Conservation (phyloP, 345 rosid species). For the Tarenaya hassleriana region DNA sequence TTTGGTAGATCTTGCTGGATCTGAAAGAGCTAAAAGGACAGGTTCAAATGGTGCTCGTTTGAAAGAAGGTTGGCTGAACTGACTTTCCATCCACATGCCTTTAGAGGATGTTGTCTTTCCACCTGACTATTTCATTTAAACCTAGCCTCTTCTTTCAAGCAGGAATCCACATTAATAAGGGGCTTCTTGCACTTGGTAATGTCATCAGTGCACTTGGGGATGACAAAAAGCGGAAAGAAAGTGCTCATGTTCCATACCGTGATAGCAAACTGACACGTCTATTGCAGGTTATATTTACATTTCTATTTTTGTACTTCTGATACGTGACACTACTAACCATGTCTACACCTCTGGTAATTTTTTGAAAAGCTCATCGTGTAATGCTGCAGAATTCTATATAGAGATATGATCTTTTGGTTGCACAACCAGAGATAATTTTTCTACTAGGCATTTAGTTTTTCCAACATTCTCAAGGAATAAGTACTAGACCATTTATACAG, state of each 20-base stretch:
- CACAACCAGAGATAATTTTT: neutral
- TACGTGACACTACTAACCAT: neutral
- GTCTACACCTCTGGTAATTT: neutral
- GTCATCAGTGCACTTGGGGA: conserved; percentile 86
- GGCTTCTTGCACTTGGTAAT: conserved; percentile 88
- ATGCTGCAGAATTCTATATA: neutral
- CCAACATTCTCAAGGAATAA: neutral
- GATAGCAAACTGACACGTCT: conserved; percentile 84
- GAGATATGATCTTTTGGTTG: neutral
- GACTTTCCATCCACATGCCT: conserved; percentile 18
- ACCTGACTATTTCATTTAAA: neutral
- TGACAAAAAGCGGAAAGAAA: conserved; percentile 78
- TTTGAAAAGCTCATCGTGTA: neutral
- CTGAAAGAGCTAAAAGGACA: conserved; percentile 82
- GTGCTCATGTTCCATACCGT: conserved; percentile 75
- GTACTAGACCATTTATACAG: neutral
- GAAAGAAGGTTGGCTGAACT: conserved; percentile 56
- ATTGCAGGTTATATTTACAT: conserved; percentile 46
- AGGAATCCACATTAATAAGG: conserved; percentile 79
- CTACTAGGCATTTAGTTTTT: neutral
- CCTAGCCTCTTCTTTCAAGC: conserved; percentile 21
- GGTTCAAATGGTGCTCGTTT: conserved; percentile 74
- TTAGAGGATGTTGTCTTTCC: conserved; percentile 2
- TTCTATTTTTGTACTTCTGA: conserved; percentile 20
- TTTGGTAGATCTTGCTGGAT: conserved; percentile 87